Conservation (phyloP, 2,329 filamentous ascomycete species). For the Chrysoporthe deuterocubensis region DNA sequence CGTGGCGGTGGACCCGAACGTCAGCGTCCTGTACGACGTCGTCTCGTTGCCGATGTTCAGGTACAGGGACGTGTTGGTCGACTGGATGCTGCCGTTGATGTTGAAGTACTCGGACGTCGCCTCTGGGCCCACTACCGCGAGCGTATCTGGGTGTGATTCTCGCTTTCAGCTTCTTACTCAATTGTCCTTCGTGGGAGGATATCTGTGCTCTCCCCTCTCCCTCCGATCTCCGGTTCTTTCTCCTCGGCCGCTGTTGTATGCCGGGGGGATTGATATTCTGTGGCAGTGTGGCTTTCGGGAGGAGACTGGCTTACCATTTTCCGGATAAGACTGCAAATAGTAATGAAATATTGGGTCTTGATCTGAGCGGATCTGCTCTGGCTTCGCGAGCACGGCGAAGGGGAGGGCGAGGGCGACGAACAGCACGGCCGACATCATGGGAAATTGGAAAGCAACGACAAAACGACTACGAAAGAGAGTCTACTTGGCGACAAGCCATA, state of each 20-base stretch:
- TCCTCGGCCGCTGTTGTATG: no score
- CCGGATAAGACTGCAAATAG: slow-evolving; percentile 53
- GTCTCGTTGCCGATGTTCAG: slow-evolving; percentile 51
- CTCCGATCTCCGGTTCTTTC: no score
- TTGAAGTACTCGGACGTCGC: slow-evolving; percentile 52
- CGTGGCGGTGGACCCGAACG: slow-evolving; percentile 44
- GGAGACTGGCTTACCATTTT: slow-evolving; percentile 40
- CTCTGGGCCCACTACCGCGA: slow-evolving; percentile 57
- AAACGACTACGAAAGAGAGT: neutral
- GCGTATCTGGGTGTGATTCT: slow-evolving; percentile 37
- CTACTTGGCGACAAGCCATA: no score
- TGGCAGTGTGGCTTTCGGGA: neutral
- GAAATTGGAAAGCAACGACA: neutral
- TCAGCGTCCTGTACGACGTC: slow-evolving; percentile 57
- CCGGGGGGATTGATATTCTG: no score
- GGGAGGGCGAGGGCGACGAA: slow-evolving; percentile 2
- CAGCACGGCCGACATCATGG: slow-evolving; percentile 12
- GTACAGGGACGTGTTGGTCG: slow-evolving; percentile 48
- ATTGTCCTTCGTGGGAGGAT: no score
- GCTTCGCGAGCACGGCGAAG: slow-evolving; percentile 38
- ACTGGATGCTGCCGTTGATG: slow-evolving; percentile 43
- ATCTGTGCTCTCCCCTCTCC: neutral
- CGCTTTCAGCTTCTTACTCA: slow-evolving; percentile 13
- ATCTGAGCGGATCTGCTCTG: slow-evolving; percentile 55
- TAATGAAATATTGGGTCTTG: slow-evolving; percentile 55